phyloP scores from a whole-genome alignment of 768 basidiomycete genomes.

The Sarcomyxa edulis region DNA sequence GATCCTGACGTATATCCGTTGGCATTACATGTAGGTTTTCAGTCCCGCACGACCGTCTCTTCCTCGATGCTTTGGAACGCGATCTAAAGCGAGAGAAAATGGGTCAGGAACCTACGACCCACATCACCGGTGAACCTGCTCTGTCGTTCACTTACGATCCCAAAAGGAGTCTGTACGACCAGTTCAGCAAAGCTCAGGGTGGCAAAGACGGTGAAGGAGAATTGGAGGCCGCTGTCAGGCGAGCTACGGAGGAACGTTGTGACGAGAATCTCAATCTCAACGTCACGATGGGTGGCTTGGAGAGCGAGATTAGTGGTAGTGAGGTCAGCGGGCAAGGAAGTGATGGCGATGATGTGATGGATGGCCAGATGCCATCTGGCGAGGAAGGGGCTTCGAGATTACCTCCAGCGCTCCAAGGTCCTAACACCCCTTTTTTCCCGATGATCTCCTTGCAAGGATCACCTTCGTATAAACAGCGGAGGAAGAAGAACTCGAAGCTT shows the following conservation, averaged over 20 bases:
- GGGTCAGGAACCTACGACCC: slow-evolving; percentile 81
- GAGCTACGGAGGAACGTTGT: slow-evolving; percentile 23
- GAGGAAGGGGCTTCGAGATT: neutral
- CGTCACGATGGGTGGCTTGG: neutral
- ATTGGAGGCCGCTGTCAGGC: slow-evolving; percentile 28
- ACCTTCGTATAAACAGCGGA: slow-evolving; percentile 84
- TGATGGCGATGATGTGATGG: slow-evolving; percentile 3
- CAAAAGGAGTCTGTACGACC: slow-evolving; percentile 81
- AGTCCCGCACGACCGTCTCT: slow-evolving; percentile 94
- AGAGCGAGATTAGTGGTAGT: slow-evolving; percentile 9
- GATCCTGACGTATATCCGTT: slow-evolving; percentile 1
- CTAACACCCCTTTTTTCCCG: slow-evolving; percentile 56
- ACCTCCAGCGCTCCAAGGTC: slow-evolving; percentile 17
- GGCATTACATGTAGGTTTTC: slow-evolving; percentile 85
- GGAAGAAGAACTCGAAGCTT: slow-evolving; percentile 57
- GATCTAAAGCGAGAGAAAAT: slow-evolving; percentile 95
- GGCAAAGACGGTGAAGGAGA: slow-evolving; percentile 37
- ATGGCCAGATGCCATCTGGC: neutral
- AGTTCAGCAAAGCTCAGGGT: slow-evolving; percentile 56
- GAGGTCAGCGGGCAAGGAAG: slow-evolving; percentile 18
- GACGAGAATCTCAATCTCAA: neutral
- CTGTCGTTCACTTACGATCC: slow-evolving; percentile 86
- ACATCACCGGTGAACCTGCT: slow-evolving; percentile 67
- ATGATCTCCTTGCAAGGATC: slow-evolving; percentile 78
- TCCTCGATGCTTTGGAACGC: slow-evolving; percentile 93